Evolutionary conservation across 2,329 filamentous ascomycete species (phyloP).

Genomic region (Trichoderma gracile): DNA sequence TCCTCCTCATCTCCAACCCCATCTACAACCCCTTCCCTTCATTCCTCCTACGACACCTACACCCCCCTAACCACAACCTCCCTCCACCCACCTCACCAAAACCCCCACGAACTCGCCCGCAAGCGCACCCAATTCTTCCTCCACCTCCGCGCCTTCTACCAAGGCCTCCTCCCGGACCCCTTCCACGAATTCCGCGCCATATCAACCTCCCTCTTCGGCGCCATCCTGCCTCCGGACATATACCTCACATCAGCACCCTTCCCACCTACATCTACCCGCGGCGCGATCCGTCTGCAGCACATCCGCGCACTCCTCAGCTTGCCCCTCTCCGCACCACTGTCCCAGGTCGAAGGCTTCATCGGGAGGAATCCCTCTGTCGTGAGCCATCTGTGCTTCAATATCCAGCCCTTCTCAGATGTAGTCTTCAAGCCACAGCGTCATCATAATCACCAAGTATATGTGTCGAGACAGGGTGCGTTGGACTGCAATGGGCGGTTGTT

Average conservation of each 20-base stretch:
- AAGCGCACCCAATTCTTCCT: neutral
- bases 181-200: conserved; percentile 3
- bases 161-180: neutral
- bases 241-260: conserved; percentile 14
- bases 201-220: neutral
- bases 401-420: conserved; percentile 12
- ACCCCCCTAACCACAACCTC: neutral
- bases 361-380: conserved; percentile 30
- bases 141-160: neutral
- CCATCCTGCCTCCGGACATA: neutral
- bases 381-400: conserved; percentile 26
- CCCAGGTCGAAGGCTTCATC: conserved; percentile 27
- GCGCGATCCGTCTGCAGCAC: conserved; percentile 11
- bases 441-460: neutral
- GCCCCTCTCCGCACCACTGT: neutral
- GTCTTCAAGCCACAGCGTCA: neutral
- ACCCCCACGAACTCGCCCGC: neutral
- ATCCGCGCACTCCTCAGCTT: conserved; percentile 28
- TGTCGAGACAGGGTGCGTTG: too few relatives aligned
- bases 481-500: neutral
- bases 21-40: neutral
- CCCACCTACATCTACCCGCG: neutral
- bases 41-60: neutral
- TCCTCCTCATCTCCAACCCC: neutral
- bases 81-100: neutral